Evolutionary conservation across 257 asterid species (phyloP).

Genomic region (Solanum chaucha): DNA sequence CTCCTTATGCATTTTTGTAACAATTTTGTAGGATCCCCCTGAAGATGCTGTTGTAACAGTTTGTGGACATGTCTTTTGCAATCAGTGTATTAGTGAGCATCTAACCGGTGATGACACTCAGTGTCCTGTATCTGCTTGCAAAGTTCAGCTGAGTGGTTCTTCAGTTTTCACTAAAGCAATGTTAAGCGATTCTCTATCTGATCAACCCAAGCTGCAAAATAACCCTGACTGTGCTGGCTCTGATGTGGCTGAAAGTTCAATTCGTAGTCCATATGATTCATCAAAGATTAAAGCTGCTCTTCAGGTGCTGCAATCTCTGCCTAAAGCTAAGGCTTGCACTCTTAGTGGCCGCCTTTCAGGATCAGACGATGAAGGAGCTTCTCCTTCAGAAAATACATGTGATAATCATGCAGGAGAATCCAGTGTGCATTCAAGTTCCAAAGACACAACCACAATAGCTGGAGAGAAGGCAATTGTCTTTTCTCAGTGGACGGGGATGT

Average conservation of each 20-base stretch:
- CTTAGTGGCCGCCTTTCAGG: slow-evolving; percentile 11
- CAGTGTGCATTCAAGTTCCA: slow-evolving; percentile 10
- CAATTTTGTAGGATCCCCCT: slow-evolving; percentile 73
- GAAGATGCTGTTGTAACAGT: slow-evolving; percentile 88
- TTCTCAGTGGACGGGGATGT: slow-evolving; percentile 99
- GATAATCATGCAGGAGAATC: slow-evolving; percentile 9
- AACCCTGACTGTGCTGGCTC: slow-evolving; percentile 20
- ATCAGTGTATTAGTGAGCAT: slow-evolving; percentile 88
- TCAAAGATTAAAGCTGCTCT: slow-evolving; percentile 88
- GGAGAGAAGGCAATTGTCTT: slow-evolving; percentile 93
- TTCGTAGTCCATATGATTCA: slow-evolving; percentile 46
- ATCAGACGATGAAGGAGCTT: slow-evolving; percentile 10
- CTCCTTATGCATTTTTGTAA: not conserved
- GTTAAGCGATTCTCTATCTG: slow-evolving; percentile 45
- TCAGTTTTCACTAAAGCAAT: slow-evolving; percentile 52
- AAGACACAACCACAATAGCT: slow-evolving; percentile 12
- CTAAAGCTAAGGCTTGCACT: slow-evolving; percentile 25
- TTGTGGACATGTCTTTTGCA: slow-evolving; percentile 94
- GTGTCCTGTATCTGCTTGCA: slow-evolving; percentile 81
- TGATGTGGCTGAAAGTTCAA: slow-evolving; percentile 22
- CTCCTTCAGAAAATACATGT: slow-evolving; percentile 17
- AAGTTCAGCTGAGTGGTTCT: slow-evolving; percentile 39
- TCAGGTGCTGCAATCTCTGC: slow-evolving; percentile 49
- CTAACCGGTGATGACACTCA: slow-evolving; percentile 67
- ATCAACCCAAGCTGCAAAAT: slow-evolving; percentile 23